Evolutionary conservation across 805 yeast species (phyloP).

Genomic region (Lipomyces starkeyi): DNA sequence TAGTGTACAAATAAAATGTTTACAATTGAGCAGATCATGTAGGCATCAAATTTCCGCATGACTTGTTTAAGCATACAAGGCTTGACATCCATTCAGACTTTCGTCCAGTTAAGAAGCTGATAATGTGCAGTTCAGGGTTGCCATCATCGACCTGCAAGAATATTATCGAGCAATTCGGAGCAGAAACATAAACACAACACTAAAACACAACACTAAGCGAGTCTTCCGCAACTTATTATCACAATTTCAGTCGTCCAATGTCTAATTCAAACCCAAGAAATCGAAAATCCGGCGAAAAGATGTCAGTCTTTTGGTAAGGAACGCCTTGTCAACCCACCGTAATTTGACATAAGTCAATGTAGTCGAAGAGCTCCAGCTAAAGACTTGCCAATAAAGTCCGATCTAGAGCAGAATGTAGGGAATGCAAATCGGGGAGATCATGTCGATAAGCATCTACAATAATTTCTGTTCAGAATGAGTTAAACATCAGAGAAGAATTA

Average conservation of each 20-base stretch:
- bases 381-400: slow-evolving; percentile 25
- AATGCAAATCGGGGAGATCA: slow-evolving; percentile 13
- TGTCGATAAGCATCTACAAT: slow-evolving; percentile 33
- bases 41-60: too few relatives aligned
- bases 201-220: too few relatives aligned
- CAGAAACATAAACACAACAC: too few relatives aligned
- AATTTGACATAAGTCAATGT: slow-evolving; percentile 6
- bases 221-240: background rate
- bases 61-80: background rate
- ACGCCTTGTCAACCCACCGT: slow-evolving; percentile 29
- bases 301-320: slow-evolving; percentile 41
- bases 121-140: too few relatives aligned
- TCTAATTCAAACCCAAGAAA: background rate
- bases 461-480: slow-evolving; percentile 38
- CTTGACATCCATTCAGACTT: background rate
- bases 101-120: too few relatives aligned
- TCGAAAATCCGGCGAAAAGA: background rate
- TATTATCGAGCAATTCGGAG: too few relatives aligned
- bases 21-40: background rate
- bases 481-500: slow-evolving; percentile 3
- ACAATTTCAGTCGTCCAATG: background rate
- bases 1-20: background rate
- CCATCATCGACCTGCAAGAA: too few relatives aligned
- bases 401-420: slow-evolving; percentile 41
- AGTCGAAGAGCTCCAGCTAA: slow-evolving; percentile 37